phyloP scores from a whole-genome alignment of 2,329 filamentous ascomycete genomes.

The Fusarium euwallaceae region DNA sequence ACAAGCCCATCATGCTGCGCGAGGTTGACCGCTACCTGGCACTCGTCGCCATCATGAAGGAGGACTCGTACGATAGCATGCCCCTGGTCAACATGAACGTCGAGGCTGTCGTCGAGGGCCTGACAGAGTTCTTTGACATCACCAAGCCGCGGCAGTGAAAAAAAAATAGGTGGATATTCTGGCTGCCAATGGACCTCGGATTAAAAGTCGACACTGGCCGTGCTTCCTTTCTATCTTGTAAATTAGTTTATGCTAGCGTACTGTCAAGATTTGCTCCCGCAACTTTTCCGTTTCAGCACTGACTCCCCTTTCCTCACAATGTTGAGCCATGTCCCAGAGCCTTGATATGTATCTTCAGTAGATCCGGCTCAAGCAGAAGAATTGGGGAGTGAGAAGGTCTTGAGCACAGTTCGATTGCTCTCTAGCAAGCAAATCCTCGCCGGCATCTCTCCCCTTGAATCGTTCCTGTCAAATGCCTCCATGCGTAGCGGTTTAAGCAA shows the following conservation, averaged over 20 bases:
- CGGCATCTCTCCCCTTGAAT: slow-evolving; percentile 61
- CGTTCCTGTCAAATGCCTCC: slow-evolving; percentile 63
- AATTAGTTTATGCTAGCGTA: slow-evolving; percentile 42
- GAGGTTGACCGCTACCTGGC: slow-evolving; percentile 82
- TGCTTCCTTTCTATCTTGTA: slow-evolving; percentile 29
- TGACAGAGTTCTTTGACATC: slow-evolving; percentile 84
- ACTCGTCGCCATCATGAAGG: slow-evolving; percentile 87
- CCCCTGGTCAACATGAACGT: slow-evolving; percentile 90
- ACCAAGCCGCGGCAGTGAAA: slow-evolving; percentile 67
- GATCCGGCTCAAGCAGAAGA: not conserved
- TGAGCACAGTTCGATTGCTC: slow-evolving; percentile 61
- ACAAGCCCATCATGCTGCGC: slow-evolving; percentile 74
- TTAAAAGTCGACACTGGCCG: not conserved
- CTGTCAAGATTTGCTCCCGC: slow-evolving; percentile 23
- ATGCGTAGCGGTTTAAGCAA: slow-evolving; percentile 59
- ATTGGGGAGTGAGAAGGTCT: slow-evolving; percentile 58
- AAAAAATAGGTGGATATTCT: not conserved
- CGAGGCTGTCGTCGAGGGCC: slow-evolving; percentile 81
- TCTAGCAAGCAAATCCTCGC: slow-evolving; percentile 65
- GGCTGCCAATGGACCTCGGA: not conserved
- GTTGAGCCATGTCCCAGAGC: not conserved
- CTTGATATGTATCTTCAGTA: not conserved
- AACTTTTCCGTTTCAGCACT: not conserved
- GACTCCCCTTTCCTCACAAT: not conserved
- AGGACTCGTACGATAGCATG: slow-evolving; percentile 86